Evolutionary conservation across 352 stramenopile genomes (phyloP).

Genomic region (Phytophthora lateralis): DNA sequence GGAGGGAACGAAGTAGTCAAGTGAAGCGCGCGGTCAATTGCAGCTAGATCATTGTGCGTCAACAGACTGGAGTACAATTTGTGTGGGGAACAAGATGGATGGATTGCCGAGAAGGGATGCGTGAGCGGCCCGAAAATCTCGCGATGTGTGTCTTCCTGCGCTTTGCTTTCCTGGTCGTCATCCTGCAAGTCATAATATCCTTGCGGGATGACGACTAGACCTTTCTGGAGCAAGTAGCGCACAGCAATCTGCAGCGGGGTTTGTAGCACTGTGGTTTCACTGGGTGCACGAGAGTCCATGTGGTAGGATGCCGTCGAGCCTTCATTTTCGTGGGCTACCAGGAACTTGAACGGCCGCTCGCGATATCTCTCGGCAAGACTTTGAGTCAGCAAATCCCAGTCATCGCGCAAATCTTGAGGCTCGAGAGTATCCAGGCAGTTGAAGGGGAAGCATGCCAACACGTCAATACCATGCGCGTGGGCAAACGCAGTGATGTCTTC

Average conservation of each 20-base stretch:
- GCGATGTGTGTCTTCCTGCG: slow-evolving; percentile 24
- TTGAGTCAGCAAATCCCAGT: slow-evolving; percentile 38
- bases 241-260: slow-evolving; percentile 43
- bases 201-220: slow-evolving; percentile 51
- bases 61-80: slow-evolving; percentile 56
- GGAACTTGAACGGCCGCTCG: slow-evolving; percentile 41
- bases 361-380: slow-evolving; percentile 41
- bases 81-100: slow-evolving; percentile 47
- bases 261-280: slow-evolving; percentile 40
- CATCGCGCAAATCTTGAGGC: slow-evolving; percentile 15
- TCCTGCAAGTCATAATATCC: slow-evolving; percentile 19
- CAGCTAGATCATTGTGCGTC: slow-evolving; percentile 39
- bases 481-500: slow-evolving; percentile 42
- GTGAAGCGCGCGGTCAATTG: slow-evolving; percentile 43
- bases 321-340: slow-evolving; percentile 54
- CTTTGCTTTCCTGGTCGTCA: slow-evolving; percentile 9
- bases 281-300: slow-evolving; percentile 32
- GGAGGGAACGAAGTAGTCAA: slow-evolving; percentile 28
- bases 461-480: slow-evolving; percentile 46
- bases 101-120: slow-evolving; percentile 49
- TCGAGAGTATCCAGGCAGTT: slow-evolving; percentile 25
- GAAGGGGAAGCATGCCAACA: slow-evolving; percentile 48
- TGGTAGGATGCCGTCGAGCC: slow-evolving; percentile 34
- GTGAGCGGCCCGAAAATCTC: slow-evolving; percentile 50
- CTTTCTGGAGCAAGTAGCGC: slow-evolving; percentile 59